Conservation (phyloP, 768 basidiomycete species). For the Panus rudis region DNA sequence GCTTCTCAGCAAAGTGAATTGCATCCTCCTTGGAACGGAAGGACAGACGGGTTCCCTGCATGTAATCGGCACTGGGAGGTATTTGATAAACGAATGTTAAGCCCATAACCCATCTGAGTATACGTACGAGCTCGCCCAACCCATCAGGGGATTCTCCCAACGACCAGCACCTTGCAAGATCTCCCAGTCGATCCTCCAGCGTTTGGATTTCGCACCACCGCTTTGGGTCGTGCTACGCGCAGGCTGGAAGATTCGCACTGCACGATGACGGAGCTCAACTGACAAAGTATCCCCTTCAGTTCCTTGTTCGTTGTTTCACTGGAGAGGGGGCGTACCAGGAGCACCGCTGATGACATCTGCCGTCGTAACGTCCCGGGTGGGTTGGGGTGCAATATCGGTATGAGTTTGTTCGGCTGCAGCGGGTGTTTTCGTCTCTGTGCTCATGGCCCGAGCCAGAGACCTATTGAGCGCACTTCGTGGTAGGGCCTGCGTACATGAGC, state of each 20-base stretch:
- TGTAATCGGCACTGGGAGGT: conserved; percentile 78
- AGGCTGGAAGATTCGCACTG: conserved; percentile 89
- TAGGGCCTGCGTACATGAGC: conserved; percentile 27
- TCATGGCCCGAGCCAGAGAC: conserved; percentile 13
- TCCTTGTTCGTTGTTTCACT: conserved; percentile 1
- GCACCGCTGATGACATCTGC: conserved; percentile 85
- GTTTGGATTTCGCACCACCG: conserved; percentile 73
- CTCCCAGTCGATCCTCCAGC: conserved; percentile 96
- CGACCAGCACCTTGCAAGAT: conserved; percentile 81
- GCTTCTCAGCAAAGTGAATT: conserved; percentile 93
- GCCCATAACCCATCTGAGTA: not conserved
- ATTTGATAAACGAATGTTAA: not conserved
- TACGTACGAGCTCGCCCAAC: conserved; percentile 88
- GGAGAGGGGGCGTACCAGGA: conserved; percentile 43
- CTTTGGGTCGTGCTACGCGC: conserved; percentile 95
- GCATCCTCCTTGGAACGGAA: conserved; percentile 90
- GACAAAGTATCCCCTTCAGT: not conserved
- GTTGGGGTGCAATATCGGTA: conserved; percentile 37
- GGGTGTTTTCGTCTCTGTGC: conserved; percentile 17
- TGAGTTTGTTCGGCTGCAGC: conserved; percentile 25
- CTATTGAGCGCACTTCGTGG: conserved; percentile 15
- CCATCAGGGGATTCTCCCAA: conserved; percentile 99
- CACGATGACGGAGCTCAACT: conserved; percentile 83
- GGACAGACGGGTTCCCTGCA: conserved; percentile 81
- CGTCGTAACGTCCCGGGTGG: conserved; percentile 51